These are phyloP conservation scores for Termitomyces bulborhizus DNA, from an alignment of 768 basidiomycete species.

Conservation along the genomic window DNA sequence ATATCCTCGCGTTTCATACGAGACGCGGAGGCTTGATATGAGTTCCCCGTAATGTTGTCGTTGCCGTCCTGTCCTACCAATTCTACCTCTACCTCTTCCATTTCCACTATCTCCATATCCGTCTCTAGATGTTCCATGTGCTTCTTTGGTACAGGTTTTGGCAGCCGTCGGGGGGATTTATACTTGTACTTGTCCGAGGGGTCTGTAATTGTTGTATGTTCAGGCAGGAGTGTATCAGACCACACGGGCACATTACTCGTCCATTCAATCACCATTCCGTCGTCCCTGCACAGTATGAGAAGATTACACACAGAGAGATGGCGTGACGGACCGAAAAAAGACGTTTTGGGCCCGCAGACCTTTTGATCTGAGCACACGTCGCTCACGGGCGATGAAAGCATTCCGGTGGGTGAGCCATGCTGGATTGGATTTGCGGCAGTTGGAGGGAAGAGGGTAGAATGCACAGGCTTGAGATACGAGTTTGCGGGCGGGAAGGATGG, in stretches of 20 bases:
- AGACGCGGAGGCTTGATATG: too few species aligned
- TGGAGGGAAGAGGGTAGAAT: conserved; percentile 20
- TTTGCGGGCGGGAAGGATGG: conserved; percentile 7
- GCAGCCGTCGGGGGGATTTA: not conserved
- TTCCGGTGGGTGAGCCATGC: conserved; percentile 16
- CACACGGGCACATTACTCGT: conserved; percentile 24
- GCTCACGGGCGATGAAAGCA: conserved; percentile 16
- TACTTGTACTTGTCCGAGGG: not conserved
- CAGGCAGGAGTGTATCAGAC: conserved; percentile 21
- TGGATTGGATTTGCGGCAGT: conserved; percentile 17
- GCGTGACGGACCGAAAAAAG: conserved; percentile 14
- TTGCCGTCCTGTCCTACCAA: too few species aligned
- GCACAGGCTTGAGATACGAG: conserved; percentile 22
- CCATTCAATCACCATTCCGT: conserved; percentile 32
- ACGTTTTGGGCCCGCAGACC: conserved; percentile 20
- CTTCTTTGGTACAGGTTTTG: not conserved
- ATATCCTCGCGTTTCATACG: too few species aligned
- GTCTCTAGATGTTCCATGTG: not conserved
- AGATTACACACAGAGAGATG: too few species aligned
- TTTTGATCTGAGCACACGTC: conserved; percentile 10
- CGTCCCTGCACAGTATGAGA: conserved; percentile 18
- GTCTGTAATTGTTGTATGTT: too few species aligned
- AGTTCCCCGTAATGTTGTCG: too few species aligned
- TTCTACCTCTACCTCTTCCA: too few species aligned
- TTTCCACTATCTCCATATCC: not conserved